Base-by-base conservation (phyloP, 225 moss, liverwort and hornwort species). In the Bryum argenteum region DNA sequence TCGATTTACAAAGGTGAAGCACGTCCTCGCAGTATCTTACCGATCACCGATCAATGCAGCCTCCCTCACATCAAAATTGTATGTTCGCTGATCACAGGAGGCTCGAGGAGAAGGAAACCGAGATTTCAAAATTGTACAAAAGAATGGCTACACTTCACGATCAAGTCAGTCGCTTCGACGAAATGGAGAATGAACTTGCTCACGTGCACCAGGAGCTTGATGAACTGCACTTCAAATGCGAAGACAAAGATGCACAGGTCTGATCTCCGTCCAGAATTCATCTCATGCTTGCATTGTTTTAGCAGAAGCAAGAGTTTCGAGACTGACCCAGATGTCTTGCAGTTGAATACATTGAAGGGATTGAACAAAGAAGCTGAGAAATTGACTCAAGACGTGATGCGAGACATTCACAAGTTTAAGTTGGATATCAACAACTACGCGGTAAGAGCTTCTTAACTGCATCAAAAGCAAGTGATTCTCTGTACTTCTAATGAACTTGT, bases 201-300 rank as follows among this genome's bases (percentile, higher is more conserved):
- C 65, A 71, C 38, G 76, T 66, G 6, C 79, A 80, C 11, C 69
- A 77, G 65, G 73, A 80, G 65, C 73, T 83, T 61, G 65, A 73
- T 59, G 69, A 73, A 33, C 59, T 83, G 22, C 76, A 73, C 18
- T 65, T 51, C 51, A 58, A 79, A 65, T 79, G 79, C 13, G 59
- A 79, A 39, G 75, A 79, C 59, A 79, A 83, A 79, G 83, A 83
- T 54, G 64, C 67, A 60, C 79, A 83, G 83, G 83, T 83, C 12
- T 63, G 48, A 14, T 18, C 8, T 8, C 28, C 6, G 18, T 14
- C 12, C 15, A 41, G 18, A 54, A 53, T 42, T 3, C 10, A 19
- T n/a, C 15, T 24, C 17, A 56, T 28, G 20, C n/a, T 12, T 71
- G 16, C 10, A 44, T 13, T 57, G 2, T 16, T 11, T 22, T 13